Evolutionary conservation across 495 filamentous ascomycete genomes (phyloP), one percentile per base, ranked within the genome.

Genomic region (Hypoxylon lenormandii): DNA sequence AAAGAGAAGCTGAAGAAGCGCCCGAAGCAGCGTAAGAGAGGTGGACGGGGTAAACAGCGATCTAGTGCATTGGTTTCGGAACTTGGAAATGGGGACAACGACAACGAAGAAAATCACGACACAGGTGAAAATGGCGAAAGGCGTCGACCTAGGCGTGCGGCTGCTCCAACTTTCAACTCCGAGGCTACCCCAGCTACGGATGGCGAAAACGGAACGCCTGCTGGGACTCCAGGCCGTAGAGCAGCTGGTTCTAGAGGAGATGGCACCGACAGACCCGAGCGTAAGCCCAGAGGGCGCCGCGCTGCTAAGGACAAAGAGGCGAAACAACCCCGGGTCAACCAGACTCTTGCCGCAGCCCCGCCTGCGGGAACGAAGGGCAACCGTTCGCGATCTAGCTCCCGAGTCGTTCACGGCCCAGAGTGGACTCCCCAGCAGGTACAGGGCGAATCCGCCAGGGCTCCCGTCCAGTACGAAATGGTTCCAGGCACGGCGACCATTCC

Each of bases 1-100:
- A 96, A 97, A 78, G 90, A 91, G 36, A 91, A 91, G 74, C 80
- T 91, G 23, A 94, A 87, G 78, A 89, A 88, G 60, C 87, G 88
- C 78, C 89, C 87, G 23, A 89, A 86, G 50, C 87, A 85, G 57
- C 83, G 88, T 37, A 87, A 84, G 59, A 86, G 81, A 70, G 81
- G 83, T 22, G 79, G 75, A 43, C 82, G 83, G 37, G 80, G 78
- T 16, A 88, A 91, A 50, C 88, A 90, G 40, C 87, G 90, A 66
- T 90, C 91, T 10, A 93, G 88, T 70, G 90, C 89, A 6, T 78
- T 96, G 53, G 91, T 93, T 60, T 88, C 89, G 2, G 89, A 92
- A 71, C 82, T 94, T 59, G 88, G 88, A n/a, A 84, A 80, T 64
- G 78, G 80, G 4, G 84, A 87, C 50, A 82, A 85, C 61, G 84